Percentiles rank a stretch among this genome's conserved stretches.
phyloP scores from a whole-genome alignment of 768 basidiomycete genomes.

The Chalciporus piperatus region DNA sequence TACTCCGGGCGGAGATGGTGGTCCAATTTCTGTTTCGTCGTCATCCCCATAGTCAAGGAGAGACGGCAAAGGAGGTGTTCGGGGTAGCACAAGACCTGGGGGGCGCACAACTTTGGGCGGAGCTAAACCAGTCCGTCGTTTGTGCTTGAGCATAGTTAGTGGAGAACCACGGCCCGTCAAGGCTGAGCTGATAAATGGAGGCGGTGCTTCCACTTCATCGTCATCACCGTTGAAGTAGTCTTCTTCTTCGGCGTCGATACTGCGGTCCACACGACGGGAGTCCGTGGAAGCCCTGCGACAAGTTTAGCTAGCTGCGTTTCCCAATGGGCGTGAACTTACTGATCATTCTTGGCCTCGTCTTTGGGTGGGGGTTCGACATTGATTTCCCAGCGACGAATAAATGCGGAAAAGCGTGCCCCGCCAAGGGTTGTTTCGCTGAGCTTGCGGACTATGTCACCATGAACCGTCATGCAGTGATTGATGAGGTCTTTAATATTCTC shows the following conservation, averaged over 20 bases:
- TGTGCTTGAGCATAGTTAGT: slow-evolving; percentile 51
- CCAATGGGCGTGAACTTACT: slow-evolving; percentile 37
- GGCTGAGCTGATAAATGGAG: slow-evolving; percentile 29
- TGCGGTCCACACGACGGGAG: slow-evolving; percentile 42
- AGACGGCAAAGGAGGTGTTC: slow-evolving; percentile 53
- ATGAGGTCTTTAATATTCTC: slow-evolving; percentile 89
- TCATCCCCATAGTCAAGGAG: slow-evolving; percentile 80
- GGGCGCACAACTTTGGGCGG: slow-evolving; percentile 47
- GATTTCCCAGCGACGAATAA: slow-evolving; percentile 86
- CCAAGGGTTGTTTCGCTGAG: slow-evolving; percentile 62
- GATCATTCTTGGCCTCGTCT: slow-evolving; percentile 47
- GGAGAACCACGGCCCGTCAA: slow-evolving; percentile 30
- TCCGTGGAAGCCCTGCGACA: slow-evolving; percentile 37
- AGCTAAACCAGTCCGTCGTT: slow-evolving; percentile 47
- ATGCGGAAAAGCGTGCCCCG: slow-evolving; percentile 63
- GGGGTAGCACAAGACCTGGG: slow-evolving; percentile 39
- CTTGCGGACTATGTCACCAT: slow-evolving; percentile 61
- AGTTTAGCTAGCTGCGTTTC: slow-evolving; percentile 7
- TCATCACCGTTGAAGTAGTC: slow-evolving; percentile 91
- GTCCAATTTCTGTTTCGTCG: slow-evolving; percentile 44
- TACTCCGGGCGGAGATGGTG: slow-evolving; percentile 14
- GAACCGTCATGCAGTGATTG: slow-evolving; percentile 75
- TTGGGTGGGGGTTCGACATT: slow-evolving; percentile 78
- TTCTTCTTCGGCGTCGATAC: slow-evolving; percentile 79
- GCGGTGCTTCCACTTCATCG: slow-evolving; percentile 58